Evolutionary conservation across 805 yeast species (phyloP), one percentile per base, ranked within the genome.

Genomic region (Priceomyces melissophilus): DNA sequence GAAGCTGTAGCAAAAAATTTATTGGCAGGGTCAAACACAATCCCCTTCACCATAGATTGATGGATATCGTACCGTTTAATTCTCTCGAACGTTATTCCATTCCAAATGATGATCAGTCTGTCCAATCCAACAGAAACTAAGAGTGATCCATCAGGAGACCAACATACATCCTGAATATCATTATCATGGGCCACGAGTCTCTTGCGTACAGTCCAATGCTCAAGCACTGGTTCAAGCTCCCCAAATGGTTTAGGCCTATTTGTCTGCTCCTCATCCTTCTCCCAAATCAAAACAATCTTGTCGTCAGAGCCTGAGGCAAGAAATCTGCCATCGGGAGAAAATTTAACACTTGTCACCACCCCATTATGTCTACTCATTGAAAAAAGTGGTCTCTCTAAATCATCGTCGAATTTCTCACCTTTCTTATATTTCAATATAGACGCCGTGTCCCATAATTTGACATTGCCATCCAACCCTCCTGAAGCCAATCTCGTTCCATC

Each of bases 11-110:
- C 97, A 67, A 93, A 93, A 61, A 88, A 93, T 65, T 93, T 93
- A 61, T 89, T 89, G 2, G 99, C 99, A 0, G 99, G 99, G 59
- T 93, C 99, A 62, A 93, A 93, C 1, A 91, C 91, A 10, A 93
- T 87, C 42, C 99, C 98, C 62, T 93, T 93, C 20, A 93, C 97
- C 66, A 87, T 91, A 2, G 96, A 86, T 57, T 88, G 95, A 60
- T 93, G 99, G 15, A 89, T 83, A 55, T 91, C 97, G 53, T 88
- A 86, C 26, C 96, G 69, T 58, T 87, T 88, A 42, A 91, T 79
- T 48, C 87, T 78, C 64, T 93, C 95, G 70, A 93, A 89, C 0
- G 96, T 91, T 2, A 79, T 67, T 3, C 96, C 98, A 55, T 82
- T 87, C 97, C 98, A 93, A 10, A 93, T 82, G 35, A 91, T 86